Base-by-base conservation (phyloP, 2,329 filamentous ascomycete species). In the Emmonsiellopsis sp. region DNA sequence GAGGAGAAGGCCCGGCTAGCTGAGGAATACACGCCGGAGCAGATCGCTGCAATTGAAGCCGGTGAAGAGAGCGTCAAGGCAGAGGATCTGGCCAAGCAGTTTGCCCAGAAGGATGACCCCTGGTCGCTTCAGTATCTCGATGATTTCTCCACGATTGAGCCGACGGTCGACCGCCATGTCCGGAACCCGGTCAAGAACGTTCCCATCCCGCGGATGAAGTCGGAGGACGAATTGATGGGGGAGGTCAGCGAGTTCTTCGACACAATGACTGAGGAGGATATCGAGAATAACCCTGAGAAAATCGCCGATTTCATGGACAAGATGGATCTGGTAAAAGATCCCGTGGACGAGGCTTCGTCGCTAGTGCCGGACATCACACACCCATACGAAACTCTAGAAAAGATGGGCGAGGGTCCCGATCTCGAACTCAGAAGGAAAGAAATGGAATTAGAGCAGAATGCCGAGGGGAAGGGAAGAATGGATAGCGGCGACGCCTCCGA, bases 31-130 rank as follows among this genome's bases (percentile, higher is more conserved):
- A 87, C 88, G 0, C 78, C 84, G 13, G 82, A 86, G 67, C 92
- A 97, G 74, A 77, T 94, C 61, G 83, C 82, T 53, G 88, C 90
- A 54, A 83, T 97, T 66, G 78, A 87, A 71, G 86, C 87, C 47
- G 90, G 86, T 62, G 91, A 96, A 71, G 74, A 79, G 56, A 82
- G 86, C 60, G 84, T 96, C 67, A 79, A 86, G 65, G 74, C 85
- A 8, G 76, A 83, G 59, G 88, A 97, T 69, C 67, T 96, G 65
- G 77, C 85, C 42, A 76, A 82, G 36, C 86, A 93, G 71, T 87
- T 85, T 59, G 78, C 82, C 43, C 70, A 87, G 61, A 84, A 89
- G 56, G 78, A 75, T 52, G 90, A 95, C 66, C 79, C 83, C 7
- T 87, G 88, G 76, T 76, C 77, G 51, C 74, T 91, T 49, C 76